Evolutionary conservation across 2,329 filamentous ascomycete genomes (phyloP).

Genomic region (Dothistroma septosporum): DNA sequence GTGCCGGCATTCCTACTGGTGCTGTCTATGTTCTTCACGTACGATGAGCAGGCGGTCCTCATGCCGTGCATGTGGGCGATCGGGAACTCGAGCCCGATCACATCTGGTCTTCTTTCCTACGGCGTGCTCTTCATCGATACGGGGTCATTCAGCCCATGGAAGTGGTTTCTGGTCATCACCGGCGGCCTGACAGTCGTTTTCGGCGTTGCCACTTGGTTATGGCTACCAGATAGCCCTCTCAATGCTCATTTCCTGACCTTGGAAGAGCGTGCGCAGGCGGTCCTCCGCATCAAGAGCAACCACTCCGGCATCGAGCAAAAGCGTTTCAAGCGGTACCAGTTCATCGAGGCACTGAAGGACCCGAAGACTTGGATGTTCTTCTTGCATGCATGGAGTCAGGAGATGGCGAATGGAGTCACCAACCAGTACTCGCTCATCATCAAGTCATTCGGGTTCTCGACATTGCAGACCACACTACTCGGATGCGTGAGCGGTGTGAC

Average conservation of each 20-base stretch:
- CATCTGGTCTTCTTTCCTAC: constrained; percentile 17
- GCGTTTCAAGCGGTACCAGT: constrained; percentile 35
- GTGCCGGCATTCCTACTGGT: constrained; percentile 16
- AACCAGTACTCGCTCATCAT: constrained; percentile 45
- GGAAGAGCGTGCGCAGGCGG: constrained; percentile 35
- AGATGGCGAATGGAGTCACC: constrained; percentile 40
- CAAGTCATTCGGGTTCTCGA: constrained; percentile 44
- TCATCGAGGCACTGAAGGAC: constrained; percentile 34
- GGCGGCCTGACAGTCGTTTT: constrained; percentile 17
- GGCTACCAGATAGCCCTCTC: constrained; percentile 36
- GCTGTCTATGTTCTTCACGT: constrained; percentile 19
- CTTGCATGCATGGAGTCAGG: constrained; percentile 36
- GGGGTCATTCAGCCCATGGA: constrained; percentile 16
- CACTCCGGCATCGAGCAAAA: constrained; percentile 39
- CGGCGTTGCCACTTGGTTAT: constrained; percentile 27
- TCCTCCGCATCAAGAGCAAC: constrained; percentile 36
- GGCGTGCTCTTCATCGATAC: constrained; percentile 20
- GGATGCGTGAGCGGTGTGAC: constrained; percentile 20
- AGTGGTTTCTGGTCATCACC: constrained; percentile 22
- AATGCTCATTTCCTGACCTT: constrained; percentile 32
- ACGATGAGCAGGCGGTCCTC: constrained; percentile 15
- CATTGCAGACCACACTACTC: constrained; percentile 35
- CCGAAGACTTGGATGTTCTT: constrained; percentile 38
- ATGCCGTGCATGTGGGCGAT: constrained; percentile 23
- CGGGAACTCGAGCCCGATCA: constrained; percentile 18